These are phyloP conservation scores for Hyphopichia fennica DNA, from an alignment of 1,139 yeast genomes.

Conservation along the genomic window DNA sequence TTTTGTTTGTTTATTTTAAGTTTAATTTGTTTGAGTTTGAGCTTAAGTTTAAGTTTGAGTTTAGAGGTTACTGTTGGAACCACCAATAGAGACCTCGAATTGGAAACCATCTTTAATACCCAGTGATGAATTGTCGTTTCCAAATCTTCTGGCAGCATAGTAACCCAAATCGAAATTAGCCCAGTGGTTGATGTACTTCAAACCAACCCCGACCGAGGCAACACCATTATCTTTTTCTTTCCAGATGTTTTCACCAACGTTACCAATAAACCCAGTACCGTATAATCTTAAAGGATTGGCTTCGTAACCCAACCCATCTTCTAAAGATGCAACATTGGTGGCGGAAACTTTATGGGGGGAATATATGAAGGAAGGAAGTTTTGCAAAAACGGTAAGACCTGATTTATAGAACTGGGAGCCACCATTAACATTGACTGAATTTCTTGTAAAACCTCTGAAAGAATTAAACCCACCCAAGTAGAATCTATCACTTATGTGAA, in stretches of 20 bases:
- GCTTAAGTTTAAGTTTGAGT: too few relatives aligned
- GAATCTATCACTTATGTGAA: constrained; percentile 49
- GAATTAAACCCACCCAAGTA: constrained; percentile 47
- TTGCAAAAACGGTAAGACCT: constrained; percentile 34
- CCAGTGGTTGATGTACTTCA: constrained; percentile 42
- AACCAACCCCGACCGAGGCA: constrained; percentile 42
- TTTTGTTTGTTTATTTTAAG: too few relatives aligned
- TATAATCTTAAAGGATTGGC: constrained; percentile 46
- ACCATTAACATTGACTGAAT: constrained; percentile 39
- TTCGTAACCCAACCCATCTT: constrained; percentile 18
- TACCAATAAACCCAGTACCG: constrained; percentile 33
- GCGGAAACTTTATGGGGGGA: constrained; percentile 15
- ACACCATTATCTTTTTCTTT: constrained; percentile 24
- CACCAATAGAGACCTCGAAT: constrained; percentile 47
- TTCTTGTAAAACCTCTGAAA: constrained; percentile 41
- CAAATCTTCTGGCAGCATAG: constrained; percentile 33
- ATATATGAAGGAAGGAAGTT: constrained; percentile 34
- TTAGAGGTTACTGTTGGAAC: constrained; percentile 24
- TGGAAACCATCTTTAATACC: constrained; percentile 50
- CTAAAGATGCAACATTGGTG: constrained; percentile 10
- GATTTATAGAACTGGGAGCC: constrained; percentile 41
- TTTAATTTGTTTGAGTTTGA: too few relatives aligned
- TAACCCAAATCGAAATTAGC: constrained; percentile 52
- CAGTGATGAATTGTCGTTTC: constrained; percentile 8
- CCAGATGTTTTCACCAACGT: constrained; percentile 30